These are phyloP conservation scores for Phlebiopsis gigantea DNA, from an alignment of 768 basidiomycete species.

Conservation along the genomic window DNA sequence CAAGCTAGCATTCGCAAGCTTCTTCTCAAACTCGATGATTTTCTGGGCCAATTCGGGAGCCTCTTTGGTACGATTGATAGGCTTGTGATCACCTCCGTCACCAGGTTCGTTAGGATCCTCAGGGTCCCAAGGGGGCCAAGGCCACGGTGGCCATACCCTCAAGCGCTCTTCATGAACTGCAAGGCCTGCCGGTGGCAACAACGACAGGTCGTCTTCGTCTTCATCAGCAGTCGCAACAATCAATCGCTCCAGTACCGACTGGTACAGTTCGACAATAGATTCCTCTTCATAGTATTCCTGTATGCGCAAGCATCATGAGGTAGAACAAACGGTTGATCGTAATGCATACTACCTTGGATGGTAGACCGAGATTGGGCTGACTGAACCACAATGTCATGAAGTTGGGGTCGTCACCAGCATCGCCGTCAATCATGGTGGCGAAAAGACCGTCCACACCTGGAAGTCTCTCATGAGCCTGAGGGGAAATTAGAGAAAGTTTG, in stretches of 20 bases:
- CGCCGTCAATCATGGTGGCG: slow-evolving; percentile 82
- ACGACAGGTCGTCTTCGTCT: slow-evolving; percentile 28
- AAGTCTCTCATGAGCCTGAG: not conserved
- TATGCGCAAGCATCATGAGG: not conserved
- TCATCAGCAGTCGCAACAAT: slow-evolving; percentile 54
- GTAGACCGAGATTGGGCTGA: slow-evolving; percentile 77
- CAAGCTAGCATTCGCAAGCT: slow-evolving; percentile 72
- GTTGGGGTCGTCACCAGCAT: slow-evolving; percentile 82
- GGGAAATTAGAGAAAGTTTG: not conserved
- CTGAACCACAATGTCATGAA: slow-evolving; percentile 81
- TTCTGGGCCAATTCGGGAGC: slow-evolving; percentile 61
- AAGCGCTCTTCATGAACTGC: slow-evolving; percentile 32
- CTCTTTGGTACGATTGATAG: slow-evolving; percentile 46
- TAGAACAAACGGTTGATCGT: not conserved
- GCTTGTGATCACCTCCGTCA: slow-evolving; percentile 24
- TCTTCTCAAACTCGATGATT: slow-evolving; percentile 74
- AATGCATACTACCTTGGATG: slow-evolving; percentile 62
- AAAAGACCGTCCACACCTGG: slow-evolving; percentile 76
- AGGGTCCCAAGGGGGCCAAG: slow-evolving; percentile 81
- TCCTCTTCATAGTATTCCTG: slow-evolving; percentile 90
- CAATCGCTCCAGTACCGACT: slow-evolving; percentile 59
- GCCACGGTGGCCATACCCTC: slow-evolving; percentile 73
- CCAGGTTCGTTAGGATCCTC: slow-evolving; percentile 43
- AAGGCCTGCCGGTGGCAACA: slow-evolving; percentile 20
- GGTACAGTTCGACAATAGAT: slow-evolving; percentile 63